Evolutionary conservation across 768 basidiomycete species (phyloP), one percentile per base, ranked within the genome.

Genomic region (Kwoniella sp.): DNA sequence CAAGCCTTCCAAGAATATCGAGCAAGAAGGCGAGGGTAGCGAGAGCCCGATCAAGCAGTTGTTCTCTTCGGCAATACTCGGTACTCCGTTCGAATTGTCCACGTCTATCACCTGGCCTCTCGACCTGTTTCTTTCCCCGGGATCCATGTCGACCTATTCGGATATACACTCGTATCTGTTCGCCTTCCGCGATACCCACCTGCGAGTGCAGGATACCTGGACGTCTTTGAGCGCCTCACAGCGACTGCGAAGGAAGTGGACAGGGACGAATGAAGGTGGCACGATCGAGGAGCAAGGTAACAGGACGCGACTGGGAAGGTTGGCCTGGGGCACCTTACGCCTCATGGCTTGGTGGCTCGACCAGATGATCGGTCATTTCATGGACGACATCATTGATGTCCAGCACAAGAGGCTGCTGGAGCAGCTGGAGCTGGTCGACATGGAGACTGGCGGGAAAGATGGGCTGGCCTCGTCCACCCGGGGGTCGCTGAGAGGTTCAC

Each of bases 281-380:
- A 88, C 85, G 3, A 76, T 70, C 0, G 88, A 88, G 60, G 45
- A 45, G 12, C 75, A 83, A 32, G 80, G 83, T 36, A 79, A 79
- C 10, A 80, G 88, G 32, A 79, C 80, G 53, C 78, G 78, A 44
- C 78, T 89, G 17, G 76, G 88, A 50, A 79, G 89, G 52, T 84
- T 83, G 54, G 85, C 86, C 1, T 95, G 90, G 90, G 88, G 88
- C 1, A 80, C 86, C 26, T 85, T 90, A 7, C 77, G 88, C 64
- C 83, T 86, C 65, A 90, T 92, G 89, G 81, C 83, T 34, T 92
- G 89, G 88, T 92, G 91, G 68, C 77, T 93, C 51, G 89, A 91
- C 69, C 84, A 83, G 23, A 67, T 95, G 2, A 75, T 88, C 48
- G 83, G 83, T 9, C 92, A 95, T 71, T 82, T 89, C 54, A 88